Percentiles rank a stretch among this genome's conserved stretches.
Evolutionary conservation across 495 filamentous ascomycete species (phyloP).

Genomic region (Opeltia flavorubescens): DNA sequence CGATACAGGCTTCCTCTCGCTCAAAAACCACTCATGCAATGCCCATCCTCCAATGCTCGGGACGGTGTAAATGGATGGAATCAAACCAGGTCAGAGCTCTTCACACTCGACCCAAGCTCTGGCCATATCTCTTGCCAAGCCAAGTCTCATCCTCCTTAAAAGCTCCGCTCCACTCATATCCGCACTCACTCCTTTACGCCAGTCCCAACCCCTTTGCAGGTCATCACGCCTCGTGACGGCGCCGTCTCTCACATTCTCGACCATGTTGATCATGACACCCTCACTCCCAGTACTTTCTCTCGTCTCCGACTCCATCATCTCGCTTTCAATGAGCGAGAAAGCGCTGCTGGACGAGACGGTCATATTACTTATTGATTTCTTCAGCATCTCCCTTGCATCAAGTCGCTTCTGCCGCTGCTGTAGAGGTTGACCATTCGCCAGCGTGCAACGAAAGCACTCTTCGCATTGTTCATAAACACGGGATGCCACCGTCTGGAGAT

Average conservation of each 20-base stretch:
- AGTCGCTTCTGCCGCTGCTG: slow-evolving; percentile 29
- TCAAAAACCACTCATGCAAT: too few species aligned
- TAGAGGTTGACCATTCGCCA: slow-evolving; percentile 34
- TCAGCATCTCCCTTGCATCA: slow-evolving; percentile 49
- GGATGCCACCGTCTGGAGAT: slow-evolving; percentile 60
- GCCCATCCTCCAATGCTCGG: too few species aligned
- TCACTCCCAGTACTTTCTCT: slow-evolving; percentile 37
- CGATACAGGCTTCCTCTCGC: too few species aligned
- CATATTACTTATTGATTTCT: slow-evolving; percentile 48
- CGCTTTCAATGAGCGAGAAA: slow-evolving; percentile 58
- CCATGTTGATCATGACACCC: slow-evolving; percentile 38
- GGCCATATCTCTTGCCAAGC: slow-evolving; percentile 56
- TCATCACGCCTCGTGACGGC: slow-evolving; percentile 4
- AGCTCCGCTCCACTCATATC: slow-evolving; percentile 49
- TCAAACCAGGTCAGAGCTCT: slow-evolving; percentile 10
- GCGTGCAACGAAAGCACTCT: slow-evolving; percentile 46
- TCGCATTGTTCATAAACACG: slow-evolving; percentile 56
- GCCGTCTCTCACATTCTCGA: slow-evolving; percentile 23
- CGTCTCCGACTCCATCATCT: slow-evolving; percentile 51
- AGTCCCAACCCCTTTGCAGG: slow-evolving; percentile 67
- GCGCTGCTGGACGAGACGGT: slow-evolving; percentile 37
- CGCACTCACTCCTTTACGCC: slow-evolving; percentile 50
- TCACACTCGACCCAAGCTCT: slow-evolving; percentile 37
- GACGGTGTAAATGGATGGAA: too few species aligned
- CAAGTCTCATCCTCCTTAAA: slow-evolving; percentile 54